Conservation (phyloP, 345 rosid species). For the Syzygium grande region DNA sequence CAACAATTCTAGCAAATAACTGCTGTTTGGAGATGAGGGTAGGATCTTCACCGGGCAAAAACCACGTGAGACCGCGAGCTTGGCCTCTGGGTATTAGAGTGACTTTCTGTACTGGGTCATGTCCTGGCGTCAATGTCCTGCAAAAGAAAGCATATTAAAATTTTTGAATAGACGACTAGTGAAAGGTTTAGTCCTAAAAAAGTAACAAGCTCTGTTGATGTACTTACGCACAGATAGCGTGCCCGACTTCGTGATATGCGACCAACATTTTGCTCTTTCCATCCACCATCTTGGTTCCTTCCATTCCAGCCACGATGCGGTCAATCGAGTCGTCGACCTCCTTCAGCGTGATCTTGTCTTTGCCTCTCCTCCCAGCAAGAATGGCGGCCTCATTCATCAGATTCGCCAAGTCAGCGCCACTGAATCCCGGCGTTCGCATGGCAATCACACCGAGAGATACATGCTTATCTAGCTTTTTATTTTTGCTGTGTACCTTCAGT, state of each 20-base stretch:
- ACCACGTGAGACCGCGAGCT: constrained; percentile 83
- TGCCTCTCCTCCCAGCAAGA: constrained; percentile 69
- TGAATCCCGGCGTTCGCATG: constrained; percentile 75
- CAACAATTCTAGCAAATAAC: constrained; percentile 56
- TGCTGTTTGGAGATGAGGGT: constrained; percentile 48
- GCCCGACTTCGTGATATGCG: constrained; percentile 77
- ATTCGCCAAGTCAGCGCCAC: constrained; percentile 79
- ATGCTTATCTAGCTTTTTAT: constrained; percentile 57
- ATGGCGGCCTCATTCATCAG: constrained; percentile 81
- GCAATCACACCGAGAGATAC: constrained; percentile 46
- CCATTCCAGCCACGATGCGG: constrained; percentile 67
- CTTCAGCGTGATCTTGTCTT: constrained; percentile 33
- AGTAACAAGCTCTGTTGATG: background rate
- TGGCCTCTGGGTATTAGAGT: constrained; percentile 67
- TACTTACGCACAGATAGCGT: constrained; percentile 57
- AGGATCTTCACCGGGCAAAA: constrained; percentile 58
- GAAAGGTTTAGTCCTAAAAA: background rate
- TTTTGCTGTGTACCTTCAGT: constrained; percentile 56
- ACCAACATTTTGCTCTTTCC: constrained; percentile 64
- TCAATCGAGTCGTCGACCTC: constrained; percentile 74
- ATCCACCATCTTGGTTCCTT: constrained; percentile 63
- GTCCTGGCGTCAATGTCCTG: constrained; percentile 59
- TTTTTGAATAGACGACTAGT: background rate
- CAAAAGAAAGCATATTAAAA: background rate
- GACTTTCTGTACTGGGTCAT: constrained; percentile 70